A percentile compares a stretch with the other conserved stretches of the same genome.
Evolutionary conservation across 1,284 basidiomycete species (phyloP).

Genomic region (Amylostereum areolatum): DNA sequence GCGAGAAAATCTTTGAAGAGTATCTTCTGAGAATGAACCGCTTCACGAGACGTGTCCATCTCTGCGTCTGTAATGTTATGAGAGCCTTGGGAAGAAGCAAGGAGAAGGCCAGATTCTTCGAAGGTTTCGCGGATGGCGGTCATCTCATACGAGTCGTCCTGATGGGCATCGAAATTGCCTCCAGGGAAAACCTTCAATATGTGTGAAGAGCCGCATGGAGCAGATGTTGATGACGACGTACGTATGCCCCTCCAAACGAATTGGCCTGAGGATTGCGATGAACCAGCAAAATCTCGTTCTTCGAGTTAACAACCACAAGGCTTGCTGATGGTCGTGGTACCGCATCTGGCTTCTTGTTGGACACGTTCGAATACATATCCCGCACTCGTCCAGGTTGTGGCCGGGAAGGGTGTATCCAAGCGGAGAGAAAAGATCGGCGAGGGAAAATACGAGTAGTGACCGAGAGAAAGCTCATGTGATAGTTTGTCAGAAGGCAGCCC

Average conservation of each 20-base stretch:
- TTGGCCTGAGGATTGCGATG: conserved; percentile 58
- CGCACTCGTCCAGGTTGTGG: too few species aligned
- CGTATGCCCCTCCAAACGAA: conserved; percentile 61
- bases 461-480: too few species aligned
- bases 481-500: too few species aligned
- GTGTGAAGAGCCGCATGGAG: not conserved
- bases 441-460: too few species aligned
- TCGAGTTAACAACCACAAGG: conserved; percentile 53
- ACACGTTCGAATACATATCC: too few species aligned
- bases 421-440: too few species aligned
- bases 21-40: conserved; percentile 45
- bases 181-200: conserved; percentile 64
- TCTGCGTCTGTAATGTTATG: conserved; percentile 25
- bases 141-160: conserved; percentile 48
- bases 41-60: conserved; percentile 48
- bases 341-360: too few species aligned
- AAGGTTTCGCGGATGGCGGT: conserved; percentile 71
- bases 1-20: conserved; percentile 51
- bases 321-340: conserved; percentile 56
- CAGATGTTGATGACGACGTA: conserved; percentile 25
- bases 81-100: conserved; percentile 39
- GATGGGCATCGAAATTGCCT: conserved; percentile 55
- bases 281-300: conserved; percentile 63
- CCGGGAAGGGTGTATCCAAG: too few species aligned
- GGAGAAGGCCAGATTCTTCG: conserved; percentile 62